A percentile compares a stretch with the other conserved stretches of the same genome.
phyloP scores from a whole-genome alignment of 2,329 filamentous ascomycete species.

The Talaromyces islandicus region DNA sequence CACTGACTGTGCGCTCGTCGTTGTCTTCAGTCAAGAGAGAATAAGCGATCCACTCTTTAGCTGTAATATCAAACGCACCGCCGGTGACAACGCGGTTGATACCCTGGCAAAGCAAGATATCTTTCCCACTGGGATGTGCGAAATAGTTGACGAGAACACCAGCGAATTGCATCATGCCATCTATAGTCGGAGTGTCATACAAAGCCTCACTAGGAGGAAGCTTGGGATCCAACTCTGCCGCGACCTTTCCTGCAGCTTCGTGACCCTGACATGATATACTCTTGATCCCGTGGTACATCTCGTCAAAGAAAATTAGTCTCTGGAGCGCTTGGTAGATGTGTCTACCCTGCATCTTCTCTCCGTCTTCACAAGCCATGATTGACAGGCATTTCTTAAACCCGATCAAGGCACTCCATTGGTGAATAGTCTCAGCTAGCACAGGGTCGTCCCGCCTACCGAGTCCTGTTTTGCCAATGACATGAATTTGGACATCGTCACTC shows the following conservation, averaged over 20 bases:
- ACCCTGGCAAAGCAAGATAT: slow-evolving; percentile 2
- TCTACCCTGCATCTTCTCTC: slow-evolving; percentile 9
- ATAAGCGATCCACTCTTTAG: slow-evolving; percentile 3
- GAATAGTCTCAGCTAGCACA: slow-evolving; percentile 5
- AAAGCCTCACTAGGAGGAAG: slow-evolving; percentile 8
- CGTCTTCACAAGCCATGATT: slow-evolving; percentile 1
- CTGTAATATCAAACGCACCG: slow-evolving; percentile 1
- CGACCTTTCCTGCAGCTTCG: slow-evolving; percentile 16
- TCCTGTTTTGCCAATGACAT: slow-evolving; percentile 2
- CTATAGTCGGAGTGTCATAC: slow-evolving; percentile 18
- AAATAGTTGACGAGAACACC: slow-evolving; percentile 26
- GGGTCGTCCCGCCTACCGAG: slow-evolving; percentile 2
- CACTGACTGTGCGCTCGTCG: slow-evolving; percentile 9
- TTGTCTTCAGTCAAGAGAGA: background rate
- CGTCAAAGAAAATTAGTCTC: slow-evolving; percentile 2
- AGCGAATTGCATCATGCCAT: slow-evolving; percentile 26
- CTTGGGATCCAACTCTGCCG: slow-evolving; percentile 1
- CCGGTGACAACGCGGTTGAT: slow-evolving; percentile 3
- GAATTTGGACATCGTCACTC: background rate
- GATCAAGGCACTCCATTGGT: slow-evolving; percentile 7
- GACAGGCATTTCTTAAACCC: slow-evolving; percentile 6
- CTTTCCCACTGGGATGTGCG: slow-evolving; percentile 5
- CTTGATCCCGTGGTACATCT: slow-evolving; percentile 13
- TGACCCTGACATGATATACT: slow-evolving; percentile 13
- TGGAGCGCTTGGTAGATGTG: slow-evolving; percentile 7